Percentiles rank a stretch among this genome's conserved stretches.
Evolutionary conservation across 768 basidiomycete species (phyloP).

Genomic region (Termitomyces bulborhizus): DNA sequence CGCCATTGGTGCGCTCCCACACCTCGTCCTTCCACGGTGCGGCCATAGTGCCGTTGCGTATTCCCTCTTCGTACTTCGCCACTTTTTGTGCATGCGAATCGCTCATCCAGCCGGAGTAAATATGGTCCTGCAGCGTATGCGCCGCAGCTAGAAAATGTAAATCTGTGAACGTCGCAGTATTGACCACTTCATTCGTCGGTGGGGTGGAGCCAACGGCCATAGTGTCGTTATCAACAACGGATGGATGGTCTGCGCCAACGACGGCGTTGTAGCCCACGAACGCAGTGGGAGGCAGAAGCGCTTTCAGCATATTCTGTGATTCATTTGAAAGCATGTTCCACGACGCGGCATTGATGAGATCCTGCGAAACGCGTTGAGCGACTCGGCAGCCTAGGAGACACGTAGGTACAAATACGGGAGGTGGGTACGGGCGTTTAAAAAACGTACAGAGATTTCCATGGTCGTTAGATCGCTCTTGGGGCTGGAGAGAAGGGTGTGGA

Average conservation of each 20-base stretch:
- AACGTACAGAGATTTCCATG: conserved; percentile 46
- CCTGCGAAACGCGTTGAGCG: conserved; percentile 30
- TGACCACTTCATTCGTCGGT: conserved; percentile 17
- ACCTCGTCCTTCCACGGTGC: conserved; percentile 61
- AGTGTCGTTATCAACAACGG: conserved; percentile 12
- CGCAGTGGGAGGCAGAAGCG: conserved; percentile 41
- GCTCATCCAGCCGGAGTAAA: conserved; percentile 46
- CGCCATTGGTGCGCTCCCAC: conserved; percentile 42
- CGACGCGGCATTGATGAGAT: conserved; percentile 38
- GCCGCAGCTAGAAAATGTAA: conserved; percentile 48
- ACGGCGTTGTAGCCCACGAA: conserved; percentile 26
- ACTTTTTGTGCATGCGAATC: conserved; percentile 36
- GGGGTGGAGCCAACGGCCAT: conserved; percentile 15
- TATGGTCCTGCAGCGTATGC: conserved; percentile 55
- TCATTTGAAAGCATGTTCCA: conserved; percentile 42
- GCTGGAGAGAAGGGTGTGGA: conserved; percentile 9
- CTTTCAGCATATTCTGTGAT: conserved; percentile 27
- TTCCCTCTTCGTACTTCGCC: conserved; percentile 34
- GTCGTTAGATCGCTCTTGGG: conserved; percentile 8
- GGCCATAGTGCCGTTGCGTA: conserved; percentile 38
- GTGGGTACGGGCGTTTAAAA: background rate
- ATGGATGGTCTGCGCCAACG: conserved; percentile 33
- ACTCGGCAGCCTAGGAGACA: conserved; percentile 9
- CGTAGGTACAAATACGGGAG: conserved; percentile 7
- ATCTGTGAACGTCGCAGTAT: conserved; percentile 40